Evolutionary conservation across 2,329 filamentous ascomycete species (phyloP).

Genomic region (Parastagonospora avenae): DNA sequence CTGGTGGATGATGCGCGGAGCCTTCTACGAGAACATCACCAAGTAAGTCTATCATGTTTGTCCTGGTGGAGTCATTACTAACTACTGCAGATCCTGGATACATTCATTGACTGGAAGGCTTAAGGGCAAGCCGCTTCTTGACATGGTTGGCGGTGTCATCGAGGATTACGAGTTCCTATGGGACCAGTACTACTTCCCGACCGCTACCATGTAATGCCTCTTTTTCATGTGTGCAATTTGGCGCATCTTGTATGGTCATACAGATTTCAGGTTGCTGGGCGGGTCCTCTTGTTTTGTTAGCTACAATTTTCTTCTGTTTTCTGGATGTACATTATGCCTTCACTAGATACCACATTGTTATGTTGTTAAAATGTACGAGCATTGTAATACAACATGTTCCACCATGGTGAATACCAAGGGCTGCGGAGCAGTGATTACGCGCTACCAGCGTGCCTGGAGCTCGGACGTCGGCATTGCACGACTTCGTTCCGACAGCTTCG

Average conservation of each 20-base stretch:
- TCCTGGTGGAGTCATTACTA: conserved; percentile 11
- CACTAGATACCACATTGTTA: conserved; percentile 25
- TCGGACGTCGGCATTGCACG: conserved; percentile 9
- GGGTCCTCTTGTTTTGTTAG: not conserved
- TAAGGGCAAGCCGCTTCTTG: conserved; percentile 73
- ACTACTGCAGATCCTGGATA: conserved; percentile 57
- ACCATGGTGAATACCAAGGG: not conserved
- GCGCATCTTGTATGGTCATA: not conserved
- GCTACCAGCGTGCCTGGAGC: conserved; percentile 26
- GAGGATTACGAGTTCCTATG: conserved; percentile 98
- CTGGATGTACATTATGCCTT: conserved; percentile 15
- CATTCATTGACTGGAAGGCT: conserved; percentile 75
- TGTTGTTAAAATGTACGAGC: conserved; percentile 1
- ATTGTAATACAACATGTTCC: not conserved
- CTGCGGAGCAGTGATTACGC: not conserved
- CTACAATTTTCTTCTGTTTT: not conserved
- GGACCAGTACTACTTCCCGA: conserved; percentile 95
- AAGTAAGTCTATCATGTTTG: conserved; percentile 52
- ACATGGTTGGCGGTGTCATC: conserved; percentile 81
- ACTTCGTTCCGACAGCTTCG: conserved; percentile 35
- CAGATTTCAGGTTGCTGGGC: conserved; percentile 1
- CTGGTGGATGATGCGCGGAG: conserved; percentile 97
- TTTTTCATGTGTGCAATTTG: conserved; percentile 13
- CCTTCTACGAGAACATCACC: conserved; percentile 92
- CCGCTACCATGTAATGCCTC: conserved; percentile 58